Conservation (phyloP, 768 basidiomycete genomes). For the Pleurotus tuber-regium region DNA sequence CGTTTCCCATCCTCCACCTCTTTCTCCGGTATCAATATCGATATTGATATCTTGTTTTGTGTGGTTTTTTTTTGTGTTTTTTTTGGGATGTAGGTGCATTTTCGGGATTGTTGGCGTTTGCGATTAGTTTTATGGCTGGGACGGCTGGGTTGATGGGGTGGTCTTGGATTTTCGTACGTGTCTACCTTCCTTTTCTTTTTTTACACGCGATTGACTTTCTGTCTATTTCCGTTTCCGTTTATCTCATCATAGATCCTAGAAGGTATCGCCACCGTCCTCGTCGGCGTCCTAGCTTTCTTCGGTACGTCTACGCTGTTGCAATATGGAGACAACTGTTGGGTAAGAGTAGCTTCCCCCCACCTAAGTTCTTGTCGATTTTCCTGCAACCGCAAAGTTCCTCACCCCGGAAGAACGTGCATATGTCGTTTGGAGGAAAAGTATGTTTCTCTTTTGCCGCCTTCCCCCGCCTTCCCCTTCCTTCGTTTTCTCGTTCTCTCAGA, state of each 20-base stretch:
- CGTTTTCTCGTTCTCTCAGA: no score
- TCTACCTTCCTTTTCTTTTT: neutral
- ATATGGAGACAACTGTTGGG: neutral
- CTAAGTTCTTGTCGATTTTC: slow-evolving; percentile 68
- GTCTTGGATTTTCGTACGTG: slow-evolving; percentile 66
- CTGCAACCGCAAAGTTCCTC: slow-evolving; percentile 55
- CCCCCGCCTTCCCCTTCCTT: neutral
- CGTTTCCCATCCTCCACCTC: neutral
- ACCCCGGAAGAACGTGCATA: slow-evolving; percentile 59
- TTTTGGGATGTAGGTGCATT: slow-evolving; percentile 65
- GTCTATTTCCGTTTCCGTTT: no score
- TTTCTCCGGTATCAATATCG: no score
- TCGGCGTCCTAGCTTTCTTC: slow-evolving; percentile 51
- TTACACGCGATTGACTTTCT: neutral
- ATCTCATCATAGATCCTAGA: slow-evolving; percentile 66
- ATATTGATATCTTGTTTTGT: no score
- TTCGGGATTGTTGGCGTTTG: slow-evolving; percentile 57
- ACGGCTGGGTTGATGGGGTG: slow-evolving; percentile 47
- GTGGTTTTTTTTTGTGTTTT: slow-evolving; percentile 64
- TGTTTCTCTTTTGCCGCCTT: slow-evolving; percentile 11
- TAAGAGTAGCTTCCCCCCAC: neutral
- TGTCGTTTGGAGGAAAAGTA: slow-evolving; percentile 56
- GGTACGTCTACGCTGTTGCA: slow-evolving; percentile 29
- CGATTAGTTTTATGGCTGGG: slow-evolving; percentile 51
- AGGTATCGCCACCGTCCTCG: slow-evolving; percentile 57